Conservation (phyloP, 129 eudicot genomes). For the Lonicera japonica region DNA sequence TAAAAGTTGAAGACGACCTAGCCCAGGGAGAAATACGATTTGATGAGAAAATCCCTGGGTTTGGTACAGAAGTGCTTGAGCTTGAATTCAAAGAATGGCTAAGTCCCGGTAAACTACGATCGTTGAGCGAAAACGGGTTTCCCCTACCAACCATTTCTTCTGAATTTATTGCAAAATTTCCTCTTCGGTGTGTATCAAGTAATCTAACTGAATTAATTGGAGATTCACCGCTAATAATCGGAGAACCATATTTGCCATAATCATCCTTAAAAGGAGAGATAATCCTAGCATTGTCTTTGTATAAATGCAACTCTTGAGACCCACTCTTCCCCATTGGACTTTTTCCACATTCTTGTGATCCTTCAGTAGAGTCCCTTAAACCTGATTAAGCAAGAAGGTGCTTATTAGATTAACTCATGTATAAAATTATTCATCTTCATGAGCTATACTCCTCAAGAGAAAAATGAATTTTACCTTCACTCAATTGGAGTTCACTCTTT, state of each 20-base stretch:
- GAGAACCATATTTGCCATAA: constrained; percentile 10
- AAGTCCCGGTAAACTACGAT: constrained; percentile 9
- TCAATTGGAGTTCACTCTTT: constrained; percentile 25
- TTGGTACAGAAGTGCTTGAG: no score
- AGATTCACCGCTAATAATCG: no score
- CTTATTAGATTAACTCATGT: constrained; percentile 12
- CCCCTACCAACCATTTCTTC: constrained; percentile 26
- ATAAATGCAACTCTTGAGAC: constrained; percentile 12
- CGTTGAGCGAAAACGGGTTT: constrained; percentile 20
- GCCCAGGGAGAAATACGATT: constrained; percentile 23
- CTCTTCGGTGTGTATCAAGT: constrained; percentile 15
- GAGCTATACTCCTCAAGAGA: constrained; percentile 12
- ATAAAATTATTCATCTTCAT: background rate
- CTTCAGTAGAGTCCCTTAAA: constrained; percentile 14
- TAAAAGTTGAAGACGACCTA: constrained; percentile 26
- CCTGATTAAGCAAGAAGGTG: constrained; percentile 35
- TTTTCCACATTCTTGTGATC: constrained; percentile 21
- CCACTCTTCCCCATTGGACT: constrained; percentile 15
- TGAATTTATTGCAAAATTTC: no score
- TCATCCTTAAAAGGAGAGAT: background rate
- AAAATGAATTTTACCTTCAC: constrained; percentile 38
- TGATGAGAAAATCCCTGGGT: no score
- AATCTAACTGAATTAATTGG: constrained; percentile 8
- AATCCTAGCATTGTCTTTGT: constrained; percentile 1
- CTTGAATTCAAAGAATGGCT: constrained; percentile 14